These are phyloP conservation scores for Saccharomyces hybrid DNA, from an alignment of 1,139 yeast species.

Conservation along the genomic window DNA sequence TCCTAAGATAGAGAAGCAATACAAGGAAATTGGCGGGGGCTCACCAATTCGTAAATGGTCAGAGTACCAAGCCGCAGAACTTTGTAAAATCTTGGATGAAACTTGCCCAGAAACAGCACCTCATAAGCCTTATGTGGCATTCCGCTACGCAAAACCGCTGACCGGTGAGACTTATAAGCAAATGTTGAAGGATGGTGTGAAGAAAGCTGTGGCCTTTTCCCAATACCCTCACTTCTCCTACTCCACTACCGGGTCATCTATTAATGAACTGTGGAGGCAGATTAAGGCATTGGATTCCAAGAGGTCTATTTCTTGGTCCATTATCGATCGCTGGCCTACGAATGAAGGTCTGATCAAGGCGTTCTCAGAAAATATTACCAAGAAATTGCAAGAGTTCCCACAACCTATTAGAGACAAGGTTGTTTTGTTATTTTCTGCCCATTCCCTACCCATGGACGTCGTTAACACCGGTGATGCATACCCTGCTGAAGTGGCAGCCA, in stretches of 20 bases:
- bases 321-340: constrained; percentile 94
- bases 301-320: constrained; percentile 72
- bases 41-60: constrained; percentile 95
- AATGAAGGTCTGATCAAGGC: constrained; percentile 69
- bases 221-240: constrained; percentile 96
- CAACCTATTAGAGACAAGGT: constrained; percentile 50
- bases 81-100: constrained; percentile 73
- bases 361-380: constrained; percentile 62
- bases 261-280: constrained; percentile 75
- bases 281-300: constrained; percentile 63
- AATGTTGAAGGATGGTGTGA: constrained; percentile 75
- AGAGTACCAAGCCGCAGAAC: constrained; percentile 67
- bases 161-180: constrained; percentile 72
- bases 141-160: constrained; percentile 87
- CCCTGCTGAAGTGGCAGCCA: constrained; percentile 95
- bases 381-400: constrained; percentile 59
- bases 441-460: constrained; percentile 93
- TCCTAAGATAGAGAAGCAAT: constrained; percentile 74
- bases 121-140: constrained; percentile 91
- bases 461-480: constrained; percentile 90
- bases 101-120: constrained; percentile 84
- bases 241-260: constrained; percentile 84
- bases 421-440: constrained; percentile 81
- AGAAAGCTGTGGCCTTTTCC: constrained; percentile 88
- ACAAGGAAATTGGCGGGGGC: constrained; percentile 91